phyloP scores from a whole-genome alignment of 1,139 yeast species.

The Blastobotrys persicus region DNA sequence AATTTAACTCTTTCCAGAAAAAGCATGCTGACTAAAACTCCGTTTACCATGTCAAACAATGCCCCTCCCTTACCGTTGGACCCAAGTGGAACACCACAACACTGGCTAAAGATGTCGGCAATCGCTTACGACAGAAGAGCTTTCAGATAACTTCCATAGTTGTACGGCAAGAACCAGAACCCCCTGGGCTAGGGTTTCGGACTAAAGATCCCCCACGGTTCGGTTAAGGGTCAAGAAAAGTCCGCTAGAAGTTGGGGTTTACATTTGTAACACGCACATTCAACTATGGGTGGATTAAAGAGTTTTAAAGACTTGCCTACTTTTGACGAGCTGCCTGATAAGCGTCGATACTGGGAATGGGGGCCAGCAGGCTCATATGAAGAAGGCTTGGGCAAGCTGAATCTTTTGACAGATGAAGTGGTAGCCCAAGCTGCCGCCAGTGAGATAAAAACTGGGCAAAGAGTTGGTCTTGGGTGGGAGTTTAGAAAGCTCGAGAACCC shows the following conservation, averaged over 20 bases:
- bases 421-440: constrained; percentile 23
- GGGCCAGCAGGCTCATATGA: constrained; percentile 28
- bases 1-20: too few relatives aligned
- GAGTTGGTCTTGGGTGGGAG: constrained; percentile 27
- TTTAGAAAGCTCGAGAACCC: constrained; percentile 25
- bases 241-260: not conserved
- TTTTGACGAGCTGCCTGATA: constrained; percentile 23
- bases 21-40: too few relatives aligned
- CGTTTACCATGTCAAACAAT: too few relatives aligned
- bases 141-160: too few relatives aligned
- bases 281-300: constrained; percentile 3
- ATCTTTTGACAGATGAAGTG: constrained; percentile 25
- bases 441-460: constrained; percentile 26
- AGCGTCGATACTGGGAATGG: constrained; percentile 27
- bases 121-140: too few relatives aligned
- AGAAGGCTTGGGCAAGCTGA: constrained; percentile 28
- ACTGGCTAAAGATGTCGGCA: too few relatives aligned
- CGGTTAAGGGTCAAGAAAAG: not conserved
- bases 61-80: too few relatives aligned
- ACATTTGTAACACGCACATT: not conserved
- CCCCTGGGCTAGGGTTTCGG: not conserved
- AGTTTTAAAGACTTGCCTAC: constrained; percentile 23
- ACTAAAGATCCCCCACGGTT: not conserved
- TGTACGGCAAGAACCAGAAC: too few relatives aligned
- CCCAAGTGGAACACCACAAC: too few relatives aligned